phyloP scores from a whole-genome alignment of 2,329 filamentous ascomycete genomes.

The Cercospora sp. region DNA sequence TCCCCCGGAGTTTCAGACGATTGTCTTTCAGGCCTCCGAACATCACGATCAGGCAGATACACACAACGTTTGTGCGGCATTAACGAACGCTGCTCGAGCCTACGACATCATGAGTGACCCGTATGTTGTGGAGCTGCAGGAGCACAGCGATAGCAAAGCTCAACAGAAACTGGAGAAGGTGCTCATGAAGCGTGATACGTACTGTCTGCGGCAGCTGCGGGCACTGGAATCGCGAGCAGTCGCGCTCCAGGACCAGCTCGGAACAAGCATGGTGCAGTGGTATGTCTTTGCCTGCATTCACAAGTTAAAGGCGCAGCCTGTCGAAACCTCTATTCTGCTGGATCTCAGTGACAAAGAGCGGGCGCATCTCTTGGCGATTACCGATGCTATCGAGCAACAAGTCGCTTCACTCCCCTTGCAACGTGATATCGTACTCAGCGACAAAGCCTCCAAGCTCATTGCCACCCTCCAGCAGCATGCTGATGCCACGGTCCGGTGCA shows the following conservation, averaged over 20 bases:
- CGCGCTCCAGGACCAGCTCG: constrained; percentile 43
- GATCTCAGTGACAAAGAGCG: constrained; percentile 41
- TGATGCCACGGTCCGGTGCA: constrained; percentile 40
- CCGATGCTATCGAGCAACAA: constrained; percentile 13
- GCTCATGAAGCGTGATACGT: constrained; percentile 40
- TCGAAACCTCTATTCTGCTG: constrained; percentile 25
- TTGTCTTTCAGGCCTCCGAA: constrained; percentile 34
- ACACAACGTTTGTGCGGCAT: constrained; percentile 19
- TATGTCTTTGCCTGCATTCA: constrained; percentile 43
- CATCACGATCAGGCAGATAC: background rate
- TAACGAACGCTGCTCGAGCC: constrained; percentile 11
- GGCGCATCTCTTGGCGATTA: constrained; percentile 31
- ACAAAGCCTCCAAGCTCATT: constrained; percentile 35
- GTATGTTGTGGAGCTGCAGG: constrained; percentile 40
- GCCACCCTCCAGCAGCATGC: constrained; percentile 41
- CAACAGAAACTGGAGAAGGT: constrained; percentile 33
- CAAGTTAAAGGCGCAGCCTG: constrained; percentile 34
- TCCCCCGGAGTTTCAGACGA: constrained; percentile 57
- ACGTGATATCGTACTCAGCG: background rate
- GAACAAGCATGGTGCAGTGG: constrained; percentile 40
- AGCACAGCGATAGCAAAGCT: constrained; percentile 32
- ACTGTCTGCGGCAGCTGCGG: constrained; percentile 43
- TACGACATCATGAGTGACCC: constrained; percentile 44
- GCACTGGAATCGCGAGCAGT: constrained; percentile 38
- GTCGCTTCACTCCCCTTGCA: background rate